These are phyloP conservation scores for Ceratocystis lukuohia DNA, from an alignment of 2,329 filamentous ascomycete species.

Conservation along the genomic window DNA sequence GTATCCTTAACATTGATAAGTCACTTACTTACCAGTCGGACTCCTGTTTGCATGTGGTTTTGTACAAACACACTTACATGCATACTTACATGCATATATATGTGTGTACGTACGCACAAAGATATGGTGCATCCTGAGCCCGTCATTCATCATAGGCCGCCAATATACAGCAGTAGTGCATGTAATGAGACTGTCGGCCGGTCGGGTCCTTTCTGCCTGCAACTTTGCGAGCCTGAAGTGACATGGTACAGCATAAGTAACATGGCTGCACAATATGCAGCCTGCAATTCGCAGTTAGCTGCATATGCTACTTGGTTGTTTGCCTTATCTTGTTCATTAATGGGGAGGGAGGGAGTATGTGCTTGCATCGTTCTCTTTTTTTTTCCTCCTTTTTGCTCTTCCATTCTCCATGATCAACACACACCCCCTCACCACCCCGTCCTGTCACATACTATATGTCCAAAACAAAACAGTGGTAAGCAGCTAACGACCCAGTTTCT, in stretches of 20 bases:
- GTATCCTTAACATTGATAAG: background rate
- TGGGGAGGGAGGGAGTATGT: background rate
- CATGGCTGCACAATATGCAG: slow-evolving; percentile 5
- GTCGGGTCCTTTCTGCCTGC: background rate
- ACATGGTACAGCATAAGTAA: background rate
- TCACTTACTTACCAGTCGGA: background rate
- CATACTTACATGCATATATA: background rate
- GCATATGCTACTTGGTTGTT: background rate
- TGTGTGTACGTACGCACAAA: background rate
- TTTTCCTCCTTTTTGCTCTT: background rate
- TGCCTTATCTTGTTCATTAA: background rate
- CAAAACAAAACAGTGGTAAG: slow-evolving; percentile 2
- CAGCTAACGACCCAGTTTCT: background rate
- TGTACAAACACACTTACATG: background rate
- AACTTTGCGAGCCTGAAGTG: background rate
- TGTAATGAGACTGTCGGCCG: background rate
- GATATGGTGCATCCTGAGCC: background rate
- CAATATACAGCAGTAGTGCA: background rate
- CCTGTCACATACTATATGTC: background rate
- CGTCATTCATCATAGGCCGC: background rate
- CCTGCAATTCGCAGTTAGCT: background rate
- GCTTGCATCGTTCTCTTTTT: background rate
- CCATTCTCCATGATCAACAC: background rate
- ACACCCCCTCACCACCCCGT: background rate
- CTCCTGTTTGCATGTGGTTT: background rate